Evolutionary conservation across 768 basidiomycete species (phyloP), one percentile per base, ranked within the genome.

Genomic region (Xerocomellus chrysenteron): DNA sequence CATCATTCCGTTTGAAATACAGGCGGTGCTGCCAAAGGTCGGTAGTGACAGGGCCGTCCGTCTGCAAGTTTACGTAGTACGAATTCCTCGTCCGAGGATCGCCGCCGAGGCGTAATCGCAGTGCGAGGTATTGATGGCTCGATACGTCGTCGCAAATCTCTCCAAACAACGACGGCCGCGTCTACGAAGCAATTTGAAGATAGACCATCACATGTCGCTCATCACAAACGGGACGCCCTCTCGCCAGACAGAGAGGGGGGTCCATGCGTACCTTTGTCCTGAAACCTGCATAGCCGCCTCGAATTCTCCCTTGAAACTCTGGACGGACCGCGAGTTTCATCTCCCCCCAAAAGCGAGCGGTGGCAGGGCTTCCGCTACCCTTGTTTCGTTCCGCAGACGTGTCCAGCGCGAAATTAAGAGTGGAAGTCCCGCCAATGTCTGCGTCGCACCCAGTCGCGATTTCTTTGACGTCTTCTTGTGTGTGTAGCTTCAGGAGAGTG

Each of bases 11-110:
- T 48, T 80, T 76, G 68, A 94, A 90, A 73, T 83, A 91, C n/a
- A 98, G 77, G 35, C 92, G 82, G 63, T 98, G 94, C 68, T 97
- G 96, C 87, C 91, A 98, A n/a, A 98, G 76, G 68, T 96, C 93
- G 37, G 85, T 88, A 48, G 85, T 81, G 47, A 90, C 78, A 43
- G 84, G 80, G 1, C 90, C 89, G 50, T 93, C 89, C 3, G 94
- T 96, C 70, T 97, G 94, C 45, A 98, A 75, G 73, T 98, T 98
- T 47, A 93, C 88, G 62, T 89, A 95, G 78, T 94, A 98, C n/a
- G 90, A 86, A 61, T 84, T 84, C 59, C 85, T 83, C 41, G 89
- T 89, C 40, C 82, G 79, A 21, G 86, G 84, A 60, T 92, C 84
- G 3, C 94, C 95, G 26, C 81, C 81, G 56, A 87, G 82, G 16